phyloP scores from a whole-genome alignment of 176 grass and related monocot species.

The Oryza coarctata region DNA sequence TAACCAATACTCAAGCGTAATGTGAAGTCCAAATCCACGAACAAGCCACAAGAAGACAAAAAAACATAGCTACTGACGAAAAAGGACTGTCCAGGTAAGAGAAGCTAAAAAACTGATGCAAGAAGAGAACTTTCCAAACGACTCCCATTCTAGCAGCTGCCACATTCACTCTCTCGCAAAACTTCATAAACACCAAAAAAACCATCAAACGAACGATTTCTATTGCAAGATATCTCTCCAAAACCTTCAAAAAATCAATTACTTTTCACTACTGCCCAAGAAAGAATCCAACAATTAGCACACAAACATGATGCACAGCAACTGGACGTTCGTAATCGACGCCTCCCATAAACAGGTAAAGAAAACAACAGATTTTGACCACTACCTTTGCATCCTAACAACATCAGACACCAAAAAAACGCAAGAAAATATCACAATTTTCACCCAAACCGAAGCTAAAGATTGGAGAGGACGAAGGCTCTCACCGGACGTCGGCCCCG shows the following conservation, averaged over 20 bases:
- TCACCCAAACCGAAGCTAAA: not conserved
- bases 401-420: not conserved
- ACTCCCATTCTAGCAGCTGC: constrained; percentile 17
- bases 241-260: not conserved
- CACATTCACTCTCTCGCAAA: not conserved
- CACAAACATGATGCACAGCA: not conserved
- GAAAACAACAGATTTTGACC: not conserved
- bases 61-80: not conserved
- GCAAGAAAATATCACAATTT: not conserved
- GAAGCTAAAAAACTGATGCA: constrained; percentile 14
- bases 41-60: constrained; percentile 13
- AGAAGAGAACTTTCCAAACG: not conserved
- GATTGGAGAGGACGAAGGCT: not conserved
- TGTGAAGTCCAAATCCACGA: constrained; percentile 28
- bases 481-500: constrained; percentile 75
- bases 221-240: not conserved
- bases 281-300: not conserved
- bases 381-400: not conserved
- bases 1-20: constrained; percentile 26
- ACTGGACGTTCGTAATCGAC: not conserved
- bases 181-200: not conserved
- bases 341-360: not conserved
- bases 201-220: not conserved
- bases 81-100: constrained; percentile 15
- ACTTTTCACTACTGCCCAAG: not conserved